A percentile compares a stretch with the other conserved stretches of the same genome.
Conservation (phyloP, 1,284 basidiomycete species). For the Phylloporus gajari region DNA sequence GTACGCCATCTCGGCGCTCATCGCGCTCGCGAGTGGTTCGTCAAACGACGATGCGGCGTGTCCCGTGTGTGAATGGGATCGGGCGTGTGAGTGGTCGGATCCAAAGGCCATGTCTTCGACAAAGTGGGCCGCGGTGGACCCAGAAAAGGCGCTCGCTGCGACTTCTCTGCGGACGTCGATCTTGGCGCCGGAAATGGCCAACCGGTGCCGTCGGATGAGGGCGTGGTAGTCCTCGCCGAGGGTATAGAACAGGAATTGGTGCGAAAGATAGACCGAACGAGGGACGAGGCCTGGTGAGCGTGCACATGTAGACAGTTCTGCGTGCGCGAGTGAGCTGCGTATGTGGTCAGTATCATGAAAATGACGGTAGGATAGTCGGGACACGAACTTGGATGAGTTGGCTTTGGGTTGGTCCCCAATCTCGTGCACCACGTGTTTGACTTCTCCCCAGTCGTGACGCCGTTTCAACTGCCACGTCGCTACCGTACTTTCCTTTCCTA, state of each 20-base stretch:
- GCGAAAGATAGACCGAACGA: constrained; percentile 56
- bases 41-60: too few species aligned
- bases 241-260: constrained; percentile 82
- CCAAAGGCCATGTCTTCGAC: too few species aligned
- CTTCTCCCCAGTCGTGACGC: constrained; percentile 56
- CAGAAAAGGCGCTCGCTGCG: constrained; percentile 46
- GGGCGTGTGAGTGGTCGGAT: too few species aligned
- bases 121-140: too few species aligned
- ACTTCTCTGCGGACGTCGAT: constrained; percentile 81
- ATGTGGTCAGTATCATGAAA: too few species aligned
- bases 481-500: constrained; percentile 57
- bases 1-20: constrained; percentile 63
- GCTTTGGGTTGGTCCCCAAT: too few species aligned
- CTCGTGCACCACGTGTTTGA: too few species aligned
- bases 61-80: too few species aligned
- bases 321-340: constrained; percentile 73
- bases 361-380: too few species aligned
- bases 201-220: constrained; percentile 72
- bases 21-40: too few species aligned
- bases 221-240: constrained; percentile 84
- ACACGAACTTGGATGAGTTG: too few species aligned
- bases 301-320: constrained; percentile 81
- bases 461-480: constrained; percentile 74
- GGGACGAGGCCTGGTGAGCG: constrained; percentile 67
- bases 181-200: constrained; percentile 68